Conservation (phyloP, 78 protist genomes). For the Cavenderia fasciculata region DNA sequence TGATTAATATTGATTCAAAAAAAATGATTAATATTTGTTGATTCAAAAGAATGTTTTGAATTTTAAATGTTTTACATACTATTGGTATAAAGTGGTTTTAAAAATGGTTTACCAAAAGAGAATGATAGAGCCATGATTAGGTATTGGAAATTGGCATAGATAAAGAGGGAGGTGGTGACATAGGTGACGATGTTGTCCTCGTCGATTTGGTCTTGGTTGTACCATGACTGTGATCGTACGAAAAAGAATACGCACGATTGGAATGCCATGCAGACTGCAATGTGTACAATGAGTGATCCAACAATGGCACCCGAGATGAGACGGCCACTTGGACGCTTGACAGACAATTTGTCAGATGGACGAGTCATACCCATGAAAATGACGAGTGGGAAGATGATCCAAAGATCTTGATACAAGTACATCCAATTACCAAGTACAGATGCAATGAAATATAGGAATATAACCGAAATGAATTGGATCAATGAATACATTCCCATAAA, state of each 20-base stretch:
- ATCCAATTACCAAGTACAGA: conserved; percentile 84
- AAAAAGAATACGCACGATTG: conserved; percentile 8
- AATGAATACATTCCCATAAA: conserved; percentile 98
- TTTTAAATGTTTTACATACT: neutral
- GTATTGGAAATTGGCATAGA: conserved; percentile 71
- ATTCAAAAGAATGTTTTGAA: neutral
- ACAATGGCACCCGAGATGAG: conserved; percentile 64
- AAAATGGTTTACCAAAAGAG: conserved; percentile 72
- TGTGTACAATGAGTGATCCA: conserved; percentile 68
- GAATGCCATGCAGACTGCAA: conserved; percentile 4
- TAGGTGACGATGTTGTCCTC: neutral
- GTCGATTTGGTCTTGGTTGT: neutral
- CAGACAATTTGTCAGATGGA: conserved; percentile 42
- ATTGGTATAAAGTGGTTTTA: conserved; percentile 65
- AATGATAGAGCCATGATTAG: conserved; percentile 50
- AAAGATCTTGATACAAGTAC: conserved; percentile 84
- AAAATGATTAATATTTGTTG: neutral
- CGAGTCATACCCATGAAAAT: conserved; percentile 85
- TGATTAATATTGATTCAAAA: too few relatives aligned
- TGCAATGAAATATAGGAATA: conserved; percentile 78
- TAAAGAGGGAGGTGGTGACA: conserved; percentile 2
- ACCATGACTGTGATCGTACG: conserved; percentile 39
- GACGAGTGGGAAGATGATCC: conserved; percentile 84
- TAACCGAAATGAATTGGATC: conserved; percentile 88
- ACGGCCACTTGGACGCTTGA: conserved; percentile 68